Evolutionary conservation across 148 eudicot genomes (phyloP).

Genomic region (Spergularia marina): DNA sequence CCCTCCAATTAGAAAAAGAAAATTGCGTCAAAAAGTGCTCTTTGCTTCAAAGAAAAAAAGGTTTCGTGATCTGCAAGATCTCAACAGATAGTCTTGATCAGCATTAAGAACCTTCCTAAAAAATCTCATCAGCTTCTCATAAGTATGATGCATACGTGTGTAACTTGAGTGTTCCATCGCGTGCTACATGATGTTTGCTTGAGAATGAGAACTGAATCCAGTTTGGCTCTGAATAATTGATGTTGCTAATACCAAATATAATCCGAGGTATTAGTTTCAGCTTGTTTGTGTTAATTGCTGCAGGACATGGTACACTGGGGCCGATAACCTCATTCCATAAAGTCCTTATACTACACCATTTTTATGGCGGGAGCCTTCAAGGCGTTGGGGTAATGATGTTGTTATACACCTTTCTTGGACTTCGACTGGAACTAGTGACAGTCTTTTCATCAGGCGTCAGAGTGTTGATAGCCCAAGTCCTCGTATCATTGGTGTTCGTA

Average conservation of each 20-base stretch:
- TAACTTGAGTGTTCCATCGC: too few species aligned
- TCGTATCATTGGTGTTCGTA: constrained; percentile 10
- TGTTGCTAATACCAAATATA: background rate
- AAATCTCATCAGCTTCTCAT: too few species aligned
- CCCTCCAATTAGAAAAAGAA: too few species aligned
- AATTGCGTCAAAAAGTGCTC: background rate
- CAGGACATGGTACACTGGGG: constrained; percentile 26
- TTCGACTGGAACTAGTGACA: background rate
- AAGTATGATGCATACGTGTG: too few species aligned
- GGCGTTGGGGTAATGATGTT: too few species aligned
- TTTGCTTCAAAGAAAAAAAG: background rate
- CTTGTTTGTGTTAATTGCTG: constrained; percentile 7
- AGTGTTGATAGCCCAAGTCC: background rate
- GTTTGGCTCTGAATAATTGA: too few species aligned
- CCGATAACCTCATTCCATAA: background rate
- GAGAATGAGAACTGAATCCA: too few species aligned
- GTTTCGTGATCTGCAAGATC: background rate
- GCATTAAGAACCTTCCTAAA: too few species aligned
- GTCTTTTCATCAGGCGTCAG: background rate
- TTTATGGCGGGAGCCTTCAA: background rate
- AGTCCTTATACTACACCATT: background rate
- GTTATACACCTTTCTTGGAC: background rate
- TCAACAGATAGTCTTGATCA: background rate
- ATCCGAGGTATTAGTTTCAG: background rate
- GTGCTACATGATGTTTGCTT: too few species aligned